Conservation (phyloP, 768 basidiomycete genomes). For the Amanita rimosa region DNA sequence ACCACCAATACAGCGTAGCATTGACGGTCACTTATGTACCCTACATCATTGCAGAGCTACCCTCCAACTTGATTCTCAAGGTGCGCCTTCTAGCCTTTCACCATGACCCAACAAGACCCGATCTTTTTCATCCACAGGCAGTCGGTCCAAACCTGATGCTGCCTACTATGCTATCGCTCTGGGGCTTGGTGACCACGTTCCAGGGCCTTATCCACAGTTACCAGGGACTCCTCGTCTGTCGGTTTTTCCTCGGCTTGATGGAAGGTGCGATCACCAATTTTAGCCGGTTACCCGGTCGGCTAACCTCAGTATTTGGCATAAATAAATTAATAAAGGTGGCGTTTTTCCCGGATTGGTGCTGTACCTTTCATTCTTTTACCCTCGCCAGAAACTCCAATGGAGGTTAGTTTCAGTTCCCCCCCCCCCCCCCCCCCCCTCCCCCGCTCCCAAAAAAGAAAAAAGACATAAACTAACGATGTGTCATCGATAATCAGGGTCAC, state of each 20-base stretch:
- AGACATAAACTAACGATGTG: constrained; percentile 4
- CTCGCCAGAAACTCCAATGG: constrained; percentile 38
- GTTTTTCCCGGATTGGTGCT: constrained; percentile 47
- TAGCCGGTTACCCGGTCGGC: neutral
- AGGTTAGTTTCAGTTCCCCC: constrained; percentile 17
- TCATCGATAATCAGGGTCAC: constrained; percentile 24
- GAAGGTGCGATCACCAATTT: constrained; percentile 22
- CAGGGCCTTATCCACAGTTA: constrained; percentile 48
- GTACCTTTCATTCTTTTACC: constrained; percentile 47
- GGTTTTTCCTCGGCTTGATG: constrained; percentile 41
- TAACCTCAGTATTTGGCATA: neutral
- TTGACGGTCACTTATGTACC: constrained; percentile 40
- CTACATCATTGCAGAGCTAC: constrained; percentile 48
- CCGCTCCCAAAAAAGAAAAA: too few relatives aligned
- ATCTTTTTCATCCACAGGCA: constrained; percentile 15
- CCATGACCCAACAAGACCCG: constrained; percentile 5
- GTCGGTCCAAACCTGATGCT: constrained; percentile 49
- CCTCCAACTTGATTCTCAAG: constrained; percentile 50
- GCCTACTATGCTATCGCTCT: constrained; percentile 50
- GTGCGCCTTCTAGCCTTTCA: constrained; percentile 10
- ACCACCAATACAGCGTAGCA: constrained; percentile 37
- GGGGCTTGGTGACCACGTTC: constrained; percentile 56
- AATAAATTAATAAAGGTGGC: constrained; percentile 25
- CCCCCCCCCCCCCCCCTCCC: too few relatives aligned
- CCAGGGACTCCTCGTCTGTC: constrained; percentile 30